These are phyloP conservation scores for Zoysia pacifica DNA, from an alignment of 176 grass and related monocot species.

Conservation along the genomic window DNA sequence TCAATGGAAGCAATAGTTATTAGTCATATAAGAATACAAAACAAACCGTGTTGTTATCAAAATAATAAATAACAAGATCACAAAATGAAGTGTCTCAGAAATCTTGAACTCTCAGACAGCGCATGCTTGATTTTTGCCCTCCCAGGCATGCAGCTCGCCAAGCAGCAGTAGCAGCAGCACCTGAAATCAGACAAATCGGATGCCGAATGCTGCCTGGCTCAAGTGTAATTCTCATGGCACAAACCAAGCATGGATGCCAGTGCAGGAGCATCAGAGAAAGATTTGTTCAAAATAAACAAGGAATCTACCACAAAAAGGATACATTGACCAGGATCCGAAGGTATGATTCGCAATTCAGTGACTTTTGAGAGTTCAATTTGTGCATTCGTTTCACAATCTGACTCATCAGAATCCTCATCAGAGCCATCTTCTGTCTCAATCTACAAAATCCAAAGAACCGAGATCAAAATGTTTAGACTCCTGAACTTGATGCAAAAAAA, in stretches of 20 bases:
- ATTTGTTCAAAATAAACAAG: not conserved
- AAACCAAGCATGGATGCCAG: not conserved
- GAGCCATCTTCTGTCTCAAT: slow-evolving; percentile 58
- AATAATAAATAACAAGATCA: slow-evolving; percentile 5
- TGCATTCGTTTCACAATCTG: slow-evolving; percentile 51
- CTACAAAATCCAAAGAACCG: slow-evolving; percentile 36
- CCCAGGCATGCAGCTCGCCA: too few relatives aligned
- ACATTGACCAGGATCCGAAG: slow-evolving; percentile 71
- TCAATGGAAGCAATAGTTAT: not conserved
- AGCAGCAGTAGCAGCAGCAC: too few relatives aligned
- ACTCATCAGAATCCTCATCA: slow-evolving; percentile 47
- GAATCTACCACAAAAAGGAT: slow-evolving; percentile 45
- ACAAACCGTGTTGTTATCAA: not conserved
- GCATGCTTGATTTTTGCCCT: too few relatives aligned
- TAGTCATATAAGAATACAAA: not conserved
- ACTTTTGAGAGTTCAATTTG: slow-evolving; percentile 61
- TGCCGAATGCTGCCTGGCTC: too few relatives aligned
- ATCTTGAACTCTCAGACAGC: not conserved
- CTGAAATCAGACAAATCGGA: too few relatives aligned
- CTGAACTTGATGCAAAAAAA: not conserved
- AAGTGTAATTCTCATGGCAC: too few relatives aligned
- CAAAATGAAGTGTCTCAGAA: not conserved
- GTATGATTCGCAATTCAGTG: slow-evolving; percentile 75
- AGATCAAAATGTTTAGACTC: not conserved
- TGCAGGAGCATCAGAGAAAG: not conserved